These are phyloP conservation scores for Trifolium repens DNA, from an alignment of 306 rosid species.

Conservation along the genomic window DNA sequence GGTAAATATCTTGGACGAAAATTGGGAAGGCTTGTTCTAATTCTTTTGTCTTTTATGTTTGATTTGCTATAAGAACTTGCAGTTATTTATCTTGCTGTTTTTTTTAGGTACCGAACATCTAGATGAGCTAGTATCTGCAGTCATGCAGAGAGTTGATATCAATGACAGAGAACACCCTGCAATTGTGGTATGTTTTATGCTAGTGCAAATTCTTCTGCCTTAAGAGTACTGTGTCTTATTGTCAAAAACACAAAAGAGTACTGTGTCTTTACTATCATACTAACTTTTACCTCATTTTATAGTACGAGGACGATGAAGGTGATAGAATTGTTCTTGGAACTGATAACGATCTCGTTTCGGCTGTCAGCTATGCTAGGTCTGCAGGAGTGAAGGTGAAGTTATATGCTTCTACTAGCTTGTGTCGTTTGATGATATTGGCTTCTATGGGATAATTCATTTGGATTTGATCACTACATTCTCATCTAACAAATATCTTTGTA, in stretches of 20 bases:
- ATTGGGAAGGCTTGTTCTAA: constrained; percentile 17
- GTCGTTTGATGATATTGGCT: constrained; percentile 3
- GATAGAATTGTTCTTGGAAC: constrained; percentile 79
- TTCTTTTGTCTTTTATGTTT: too few species aligned
- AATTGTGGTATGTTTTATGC: constrained; percentile 64
- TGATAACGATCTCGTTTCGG: constrained; percentile 72
- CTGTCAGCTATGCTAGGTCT: constrained; percentile 76
- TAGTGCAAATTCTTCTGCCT: constrained; percentile 26
- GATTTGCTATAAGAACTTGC: not conserved
- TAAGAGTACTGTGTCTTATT: constrained; percentile 2
- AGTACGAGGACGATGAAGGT: constrained; percentile 98
- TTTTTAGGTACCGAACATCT: constrained; percentile 66
- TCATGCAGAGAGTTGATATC: constrained; percentile 68
- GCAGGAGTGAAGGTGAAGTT: constrained; percentile 71
- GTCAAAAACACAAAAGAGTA: not conserved
- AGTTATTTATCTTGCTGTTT: constrained; percentile 35
- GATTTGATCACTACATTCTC: constrained; percentile 11
- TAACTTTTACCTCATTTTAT: constrained; percentile 29
- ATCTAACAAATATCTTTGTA: constrained; percentile 3
- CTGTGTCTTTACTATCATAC: constrained; percentile 2
- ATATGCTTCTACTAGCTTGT: constrained; percentile 30
- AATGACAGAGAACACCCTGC: constrained; percentile 56
- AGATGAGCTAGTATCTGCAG: constrained; percentile 71
- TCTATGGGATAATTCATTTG: constrained; percentile 19
- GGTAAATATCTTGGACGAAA: constrained; percentile 50